phyloP scores from a whole-genome alignment of 495 filamentous ascomycete species.

The Talaromyces thailandensis region DNA sequence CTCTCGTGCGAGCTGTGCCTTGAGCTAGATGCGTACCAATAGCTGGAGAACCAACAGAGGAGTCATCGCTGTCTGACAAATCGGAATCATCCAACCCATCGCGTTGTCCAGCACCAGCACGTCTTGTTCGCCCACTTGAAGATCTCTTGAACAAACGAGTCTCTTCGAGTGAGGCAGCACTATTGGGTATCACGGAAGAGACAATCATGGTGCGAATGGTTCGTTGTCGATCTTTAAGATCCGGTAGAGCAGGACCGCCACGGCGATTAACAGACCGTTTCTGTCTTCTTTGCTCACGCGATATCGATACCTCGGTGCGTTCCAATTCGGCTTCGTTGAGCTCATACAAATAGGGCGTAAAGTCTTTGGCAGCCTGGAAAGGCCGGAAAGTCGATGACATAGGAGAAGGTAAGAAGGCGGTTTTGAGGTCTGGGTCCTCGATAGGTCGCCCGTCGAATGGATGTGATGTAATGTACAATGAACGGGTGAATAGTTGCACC shows the following conservation, averaged over 20 bases:
- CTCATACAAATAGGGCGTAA: conserved; percentile 86
- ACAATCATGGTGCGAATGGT: conserved; percentile 88
- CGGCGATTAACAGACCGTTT: conserved; percentile 91
- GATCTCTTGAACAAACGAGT: conserved; percentile 76
- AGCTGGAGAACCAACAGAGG: conserved; percentile 77
- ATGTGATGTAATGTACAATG: conserved; percentile 86
- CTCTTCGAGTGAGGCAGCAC: conserved; percentile 69
- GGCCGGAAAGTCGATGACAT: conserved; percentile 76
- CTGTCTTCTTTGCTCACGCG: conserved; percentile 84
- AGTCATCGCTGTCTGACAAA: conserved; percentile 80
- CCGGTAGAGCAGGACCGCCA: conserved; percentile 87
- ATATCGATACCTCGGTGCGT: conserved; percentile 82
- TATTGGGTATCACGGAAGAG: conserved; percentile 82
- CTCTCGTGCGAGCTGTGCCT: conserved; percentile 77
- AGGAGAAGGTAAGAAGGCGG: conserved; percentile 80
- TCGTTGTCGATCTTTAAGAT: conserved; percentile 88
- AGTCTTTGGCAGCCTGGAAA: conserved; percentile 85
- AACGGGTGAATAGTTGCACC: conserved; percentile 84
- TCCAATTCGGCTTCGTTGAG: conserved; percentile 87
- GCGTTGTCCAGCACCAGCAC: conserved; percentile 34
- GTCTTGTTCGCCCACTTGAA: conserved; percentile 43
- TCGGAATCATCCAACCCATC: conserved; percentile 76
- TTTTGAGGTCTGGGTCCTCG: conserved; percentile 78
- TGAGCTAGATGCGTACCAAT: conserved; percentile 54
- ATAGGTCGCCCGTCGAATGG: conserved; percentile 91